Base-by-base conservation (phyloP, 2,329 filamentous ascomycete species). In the Claviceps capensis region DNA sequence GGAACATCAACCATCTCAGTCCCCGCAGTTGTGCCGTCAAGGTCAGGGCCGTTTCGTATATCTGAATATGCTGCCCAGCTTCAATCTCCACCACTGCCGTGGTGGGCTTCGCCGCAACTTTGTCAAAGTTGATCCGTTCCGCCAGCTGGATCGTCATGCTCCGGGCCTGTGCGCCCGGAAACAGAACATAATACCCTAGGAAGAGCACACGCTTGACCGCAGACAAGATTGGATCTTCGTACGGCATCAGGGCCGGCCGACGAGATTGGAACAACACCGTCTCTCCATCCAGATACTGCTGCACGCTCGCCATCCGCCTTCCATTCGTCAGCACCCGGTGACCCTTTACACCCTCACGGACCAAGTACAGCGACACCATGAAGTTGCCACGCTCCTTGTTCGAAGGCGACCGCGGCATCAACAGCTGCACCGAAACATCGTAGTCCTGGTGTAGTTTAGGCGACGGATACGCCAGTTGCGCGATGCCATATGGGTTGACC, bases 351-450 rank as follows among this genome's bases (percentile, higher is more conserved):
- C 41, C 40, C 6, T 53, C 53, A 26, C 74, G 74, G 48, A 86
- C 75, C 49, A 95, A 77, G 54, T 81, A 78, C 16, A 95, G 71
- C 47, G 86, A 83, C 17, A 97, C 72, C 93, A 98, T 98, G 73
- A 96, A 97, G 69, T 97, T 97, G 30, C 93, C 93, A 14, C 79
- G 78, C 2, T 77, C 78, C 22, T 86, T 69, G 61, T 98, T 98
- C 1, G 75, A 68, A 0, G 81, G 82, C 2, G 88, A 93, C 42
- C 84, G 82, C 17, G 93, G 93, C 56, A 98, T 74, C 3, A 79
- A 77, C 36, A 98, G 74, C 22, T 80, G 74, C 1, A 97, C 74
- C 5, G 78, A 76, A 43, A 98, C 77, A 65, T 97, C 89, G 73
- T 98, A 98, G 47, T 83, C 77, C 65, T 96, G 91, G 47, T 79